Conservation (phyloP, 306 rosid species). For the Trifolium repens region DNA sequence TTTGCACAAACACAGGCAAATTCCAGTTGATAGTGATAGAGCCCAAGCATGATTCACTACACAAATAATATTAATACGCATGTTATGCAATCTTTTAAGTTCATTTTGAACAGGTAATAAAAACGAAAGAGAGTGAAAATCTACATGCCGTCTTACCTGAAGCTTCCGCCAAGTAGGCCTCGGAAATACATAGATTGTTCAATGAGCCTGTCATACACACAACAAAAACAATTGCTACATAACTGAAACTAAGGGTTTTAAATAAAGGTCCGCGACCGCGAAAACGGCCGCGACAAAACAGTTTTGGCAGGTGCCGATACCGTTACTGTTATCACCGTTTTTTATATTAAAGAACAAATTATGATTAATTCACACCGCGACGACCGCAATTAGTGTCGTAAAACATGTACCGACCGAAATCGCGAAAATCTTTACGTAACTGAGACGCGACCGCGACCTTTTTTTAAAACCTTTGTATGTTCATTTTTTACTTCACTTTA, state of each 20-base stretch:
- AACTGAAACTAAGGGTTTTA: too few relatives aligned
- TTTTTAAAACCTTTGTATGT: too few relatives aligned
- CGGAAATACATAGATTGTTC: conserved; percentile 67
- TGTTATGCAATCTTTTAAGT: conserved; percentile 19
- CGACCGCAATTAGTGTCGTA: too few relatives aligned
- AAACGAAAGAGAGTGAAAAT: background rate
- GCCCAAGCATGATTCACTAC: conserved; percentile 68
- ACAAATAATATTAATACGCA: conserved; percentile 24
- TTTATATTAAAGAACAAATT: too few relatives aligned
- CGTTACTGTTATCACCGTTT: too few relatives aligned
- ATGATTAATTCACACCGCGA: too few relatives aligned
- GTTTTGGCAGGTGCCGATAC: too few relatives aligned
- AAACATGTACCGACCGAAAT: too few relatives aligned
- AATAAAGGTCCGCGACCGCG: too few relatives aligned
- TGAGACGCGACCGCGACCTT: too few relatives aligned
- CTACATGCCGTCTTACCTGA: conserved; percentile 54
- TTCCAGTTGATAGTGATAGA: conserved; percentile 61
- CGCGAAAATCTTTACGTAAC: too few relatives aligned
- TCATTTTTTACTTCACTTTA: background rate
- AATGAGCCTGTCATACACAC: conserved; percentile 52
- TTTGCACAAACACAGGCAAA: conserved; percentile 52
- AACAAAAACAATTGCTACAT: conserved; percentile 18
- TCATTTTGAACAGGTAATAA: conserved; percentile 29
- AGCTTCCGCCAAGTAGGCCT: conserved; percentile 70
- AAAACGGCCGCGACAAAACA: too few relatives aligned